Base-by-base conservation (phyloP, 1,284 basidiomycete genomes). In the Tylopilus orsonianus region DNA sequence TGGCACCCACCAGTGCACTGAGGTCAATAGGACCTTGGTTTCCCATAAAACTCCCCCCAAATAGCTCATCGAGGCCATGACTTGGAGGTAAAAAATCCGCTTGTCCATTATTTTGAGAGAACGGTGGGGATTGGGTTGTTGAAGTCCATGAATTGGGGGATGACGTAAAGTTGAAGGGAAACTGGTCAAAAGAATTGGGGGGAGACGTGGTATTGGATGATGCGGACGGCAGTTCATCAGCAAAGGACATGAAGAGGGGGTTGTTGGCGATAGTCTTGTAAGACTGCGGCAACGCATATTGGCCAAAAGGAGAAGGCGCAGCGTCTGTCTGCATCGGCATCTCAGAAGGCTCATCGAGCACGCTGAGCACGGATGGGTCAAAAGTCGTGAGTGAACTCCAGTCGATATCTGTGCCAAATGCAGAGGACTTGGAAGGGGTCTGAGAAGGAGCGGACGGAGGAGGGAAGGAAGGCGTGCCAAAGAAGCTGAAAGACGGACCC, bases 191-290 rank as follows among this genome's bases (percentile, higher is more conserved):
- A 24, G 59, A 41, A 46, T 46, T 55, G 18, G 46, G 2, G 12
- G 59, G 32, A 5, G 57, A 49, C 2, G 52, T 60, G 38, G 62
- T 62, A 46, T 57, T 66, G 45, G 46, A 59, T 52, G 50, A 19
- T 10, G 24, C 32, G 8, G 48, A 47, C 24, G 65, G 71, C 56
- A 59, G 59, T 53, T 81, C 79, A 41, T 87, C 84, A 9, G 81
- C 78, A 60, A 85, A 85, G n/a, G 87, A 87, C 74, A 86, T 87
- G 72, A 84, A 89, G 66, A 81, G 75, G 1, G 88, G 86, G 55
- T 89, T 89, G 66, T 75, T 84, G 41, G 86, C 85, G 49, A 91
- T 84, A 4, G 85, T 88, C 50, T 83, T 88, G 64, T 81, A 87
- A 4, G 71, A 67, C 29, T 67, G 59, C 12, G 63, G 63, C 69